Base-by-base conservation (phyloP, 768 basidiomycete genomes). In the Xanthoconium stramineum region DNA sequence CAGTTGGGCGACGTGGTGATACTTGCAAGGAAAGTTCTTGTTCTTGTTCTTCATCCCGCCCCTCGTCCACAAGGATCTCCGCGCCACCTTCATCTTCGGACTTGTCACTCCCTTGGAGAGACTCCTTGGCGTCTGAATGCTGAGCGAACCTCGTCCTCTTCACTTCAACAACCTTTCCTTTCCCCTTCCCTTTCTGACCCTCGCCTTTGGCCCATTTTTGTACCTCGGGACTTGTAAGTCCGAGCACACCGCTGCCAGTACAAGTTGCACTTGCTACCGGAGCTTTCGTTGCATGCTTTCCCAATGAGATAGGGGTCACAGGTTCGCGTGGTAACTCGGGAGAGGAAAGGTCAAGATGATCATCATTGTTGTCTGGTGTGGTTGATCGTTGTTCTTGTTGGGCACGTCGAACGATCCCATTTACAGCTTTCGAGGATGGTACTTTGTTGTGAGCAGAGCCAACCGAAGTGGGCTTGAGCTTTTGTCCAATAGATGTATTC, bases 191-290 rank as follows among this genome's bases (percentile, higher is more conserved):
- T 33, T 74, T 72, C 10, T 50, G 65, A 46, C 72, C 71, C 19
- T 76, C 78, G 9, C 75, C 76, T 43, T 69, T 68, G n/a, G 80
- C 73, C 84, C 84, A 80, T 30, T 65, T 66, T 55, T 78, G 75
- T 15, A 82, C 76, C 53, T 84, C 83, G 5, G 83, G 83, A 20
- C 79, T 79, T 5, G 75, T 78, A n/a, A 81, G 69, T 15, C 79
- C 78, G 17, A 81, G 65, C 15, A 79, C 69, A 7, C 62, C 70
- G 59, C 73, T 58, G 28, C 56, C 55, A 15, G 47, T 54, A 32
- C 53, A 39, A 12, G 42, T 45, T 20, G 43, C 43, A 29, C 52
- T 62, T 13, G 43, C 50, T 6, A 42, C 20, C 6, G 58, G 58
- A 38, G 53, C 28, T 39, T 52, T 66, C 53, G 20, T 51, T 49